Conservation (phyloP, 129 eudicot genomes). For the Helichrysum umbraculigerum region DNA sequence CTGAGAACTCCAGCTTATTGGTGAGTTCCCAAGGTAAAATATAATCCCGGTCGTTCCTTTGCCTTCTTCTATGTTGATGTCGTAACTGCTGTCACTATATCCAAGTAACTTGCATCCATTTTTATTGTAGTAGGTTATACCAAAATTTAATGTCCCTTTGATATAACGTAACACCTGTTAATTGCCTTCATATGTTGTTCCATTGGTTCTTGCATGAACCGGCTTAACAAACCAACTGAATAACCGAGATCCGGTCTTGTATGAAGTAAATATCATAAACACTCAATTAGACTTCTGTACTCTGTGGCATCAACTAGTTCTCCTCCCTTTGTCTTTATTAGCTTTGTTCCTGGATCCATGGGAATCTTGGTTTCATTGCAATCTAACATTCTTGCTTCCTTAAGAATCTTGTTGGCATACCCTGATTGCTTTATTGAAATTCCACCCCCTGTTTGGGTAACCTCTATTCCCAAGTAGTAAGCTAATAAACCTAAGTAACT, state of each 20-base stretch:
- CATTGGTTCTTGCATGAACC: not conserved
- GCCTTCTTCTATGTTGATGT: constrained; percentile 6
- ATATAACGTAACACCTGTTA: not conserved
- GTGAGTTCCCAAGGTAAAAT: not conserved
- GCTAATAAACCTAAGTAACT: not conserved
- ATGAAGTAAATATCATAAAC: not conserved
- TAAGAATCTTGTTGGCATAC: too few relatives aligned
- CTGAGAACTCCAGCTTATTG: constrained; percentile 7
- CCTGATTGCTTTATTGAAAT: too few relatives aligned
- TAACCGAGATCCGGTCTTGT: not conserved
- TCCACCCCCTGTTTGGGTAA: too few relatives aligned
- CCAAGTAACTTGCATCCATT: too few relatives aligned
- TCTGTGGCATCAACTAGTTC: not conserved
- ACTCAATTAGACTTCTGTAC: not conserved
- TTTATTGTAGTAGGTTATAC: too few relatives aligned
- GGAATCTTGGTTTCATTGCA: too few relatives aligned
- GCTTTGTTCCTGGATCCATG: too few relatives aligned
- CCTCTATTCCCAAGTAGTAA: too few relatives aligned
- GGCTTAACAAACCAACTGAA: not conserved
- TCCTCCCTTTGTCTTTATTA: not conserved
- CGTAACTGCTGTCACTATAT: constrained; percentile 1
- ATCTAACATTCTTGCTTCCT: too few relatives aligned
- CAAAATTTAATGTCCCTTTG: too few relatives aligned
- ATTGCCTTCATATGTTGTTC: constrained; percentile 1
- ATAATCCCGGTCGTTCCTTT: not conserved